Evolutionary conservation across 1,139 yeast species (phyloP), one percentile per base, ranked within the genome.

Genomic region (Candida freyschussii): DNA sequence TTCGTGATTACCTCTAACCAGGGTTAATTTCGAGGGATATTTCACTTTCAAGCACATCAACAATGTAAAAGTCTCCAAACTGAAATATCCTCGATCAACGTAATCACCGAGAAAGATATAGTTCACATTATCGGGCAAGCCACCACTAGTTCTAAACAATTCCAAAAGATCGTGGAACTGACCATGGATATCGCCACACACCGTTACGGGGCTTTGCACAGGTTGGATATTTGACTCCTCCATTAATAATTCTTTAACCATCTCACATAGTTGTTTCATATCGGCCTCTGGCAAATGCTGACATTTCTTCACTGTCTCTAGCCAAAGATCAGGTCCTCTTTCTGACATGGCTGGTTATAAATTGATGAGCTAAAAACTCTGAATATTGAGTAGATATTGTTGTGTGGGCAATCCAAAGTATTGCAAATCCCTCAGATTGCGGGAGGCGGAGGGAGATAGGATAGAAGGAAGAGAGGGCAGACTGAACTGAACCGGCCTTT

Each of bases 111-210:
- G 65, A 55, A 85, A 85, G 37, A 85, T 72, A 60, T 84, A 85
- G 60, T 81, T 85, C 27, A 76, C n/a, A 30, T 67, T 68, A 50
- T 75, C 80, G 1, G 98, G 98, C 52, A 93, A 74, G 23, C 97
- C 97, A 18, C 98, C 98, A 18, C 94, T 80, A 27, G 89, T 84
- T 47, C 95, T 75, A 58, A 91, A 91, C 27, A 91, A 68, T 59
- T 91, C 97, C 55, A 91, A 67, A 41, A 91, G 67, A 59, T 91
- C 98, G 56, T 91, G 97, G 57, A 91, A 91, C 60, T 91, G 98
- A 7, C 98, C 98, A 60, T 91, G 98, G 46, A 91, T 94, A 61
- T 91, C 98, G 46, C 98, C 98, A 67, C 97, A 91, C 11, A 91
- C 96, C 2, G 96, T 87, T n/a, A 91, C 97, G 2, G 98, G 98